phyloP scores from a whole-genome alignment of 192 early-diverging fungal species.

The Thamnidium elegans region DNA sequence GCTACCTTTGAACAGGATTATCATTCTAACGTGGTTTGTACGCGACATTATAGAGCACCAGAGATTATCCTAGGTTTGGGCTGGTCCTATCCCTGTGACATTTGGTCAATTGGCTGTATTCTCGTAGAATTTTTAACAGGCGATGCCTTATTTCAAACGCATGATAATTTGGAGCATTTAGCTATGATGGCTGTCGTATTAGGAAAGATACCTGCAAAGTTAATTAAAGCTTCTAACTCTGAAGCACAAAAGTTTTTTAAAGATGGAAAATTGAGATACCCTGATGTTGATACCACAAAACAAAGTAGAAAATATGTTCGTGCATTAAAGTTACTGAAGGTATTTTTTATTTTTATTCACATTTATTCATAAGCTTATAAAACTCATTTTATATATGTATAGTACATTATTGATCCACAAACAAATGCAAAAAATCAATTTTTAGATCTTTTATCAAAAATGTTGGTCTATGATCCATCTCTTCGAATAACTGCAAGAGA shows the following conservation, averaged over 20 bases:
- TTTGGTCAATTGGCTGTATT: slow-evolving; percentile 98
- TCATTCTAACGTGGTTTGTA: slow-evolving; percentile 90
- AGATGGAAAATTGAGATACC: slow-evolving; percentile 48
- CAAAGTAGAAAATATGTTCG: slow-evolving; percentile 64
- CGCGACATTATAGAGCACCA: slow-evolving; percentile 95
- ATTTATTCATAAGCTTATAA: not conserved
- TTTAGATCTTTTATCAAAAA: slow-evolving; percentile 63
- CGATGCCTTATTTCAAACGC: slow-evolving; percentile 96
- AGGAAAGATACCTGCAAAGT: slow-evolving; percentile 71
- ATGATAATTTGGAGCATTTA: slow-evolving; percentile 96
- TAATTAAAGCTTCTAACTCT: slow-evolving; percentile 51
- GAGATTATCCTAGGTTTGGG: slow-evolving; percentile 92
- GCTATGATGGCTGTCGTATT: slow-evolving; percentile 95
- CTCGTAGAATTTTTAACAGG: slow-evolving; percentile 95
- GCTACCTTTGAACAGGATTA: slow-evolving; percentile 94
- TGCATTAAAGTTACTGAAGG: slow-evolving; percentile 52
- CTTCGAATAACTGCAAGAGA: slow-evolving; percentile 78
- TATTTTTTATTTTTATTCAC: slow-evolving; percentile 26
- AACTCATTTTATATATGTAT: slow-evolving; percentile 14
- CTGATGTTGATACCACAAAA: slow-evolving; percentile 52
- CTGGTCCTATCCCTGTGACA: slow-evolving; percentile 97
- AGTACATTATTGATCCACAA: slow-evolving; percentile 50
- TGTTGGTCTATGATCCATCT: slow-evolving; percentile 80
- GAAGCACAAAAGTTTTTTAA: slow-evolving; percentile 57
- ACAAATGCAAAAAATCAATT: slow-evolving; percentile 50